Conservation (phyloP, 768 basidiomycete genomes). For the Russula dissimulans region DNA sequence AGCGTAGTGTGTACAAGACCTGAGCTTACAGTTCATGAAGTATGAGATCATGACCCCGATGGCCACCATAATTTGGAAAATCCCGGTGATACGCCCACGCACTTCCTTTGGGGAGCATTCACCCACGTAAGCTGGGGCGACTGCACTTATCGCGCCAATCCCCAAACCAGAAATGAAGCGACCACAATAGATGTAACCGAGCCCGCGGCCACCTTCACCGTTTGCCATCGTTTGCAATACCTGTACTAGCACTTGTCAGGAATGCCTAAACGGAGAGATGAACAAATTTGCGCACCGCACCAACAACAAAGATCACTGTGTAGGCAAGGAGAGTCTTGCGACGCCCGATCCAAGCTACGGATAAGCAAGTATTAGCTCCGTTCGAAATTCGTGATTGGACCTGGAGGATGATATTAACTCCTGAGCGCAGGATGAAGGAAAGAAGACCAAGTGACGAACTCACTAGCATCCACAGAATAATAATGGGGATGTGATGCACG, state of each 20-base stretch:
- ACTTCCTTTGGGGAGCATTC: slow-evolving; percentile 85
- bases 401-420: not conserved
- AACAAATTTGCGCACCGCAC: slow-evolving; percentile 46
- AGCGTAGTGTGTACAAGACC: not conserved
- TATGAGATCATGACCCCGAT: slow-evolving; percentile 80
- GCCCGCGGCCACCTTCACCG: slow-evolving; percentile 42
- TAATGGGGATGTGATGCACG: too few species aligned
- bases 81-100: slow-evolving; percentile 74
- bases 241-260: slow-evolving; percentile 27
- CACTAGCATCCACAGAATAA: not conserved
- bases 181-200: slow-evolving; percentile 69
- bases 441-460: too few species aligned
- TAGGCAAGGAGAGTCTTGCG: slow-evolving; percentile 53
- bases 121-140: slow-evolving; percentile 78
- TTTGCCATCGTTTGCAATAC: slow-evolving; percentile 62
- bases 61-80: slow-evolving; percentile 85
- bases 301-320: slow-evolving; percentile 54
- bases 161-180: slow-evolving; percentile 75
- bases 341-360: slow-evolving; percentile 54
- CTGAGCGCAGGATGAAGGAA: not conserved
- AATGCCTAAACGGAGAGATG: not conserved
- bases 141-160: slow-evolving; percentile 75
- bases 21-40: slow-evolving; percentile 61
- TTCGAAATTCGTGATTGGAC: not conserved
- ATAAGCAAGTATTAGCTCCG: not conserved